Percentiles rank a stretch among this genome's conserved stretches.
These are phyloP conservation scores for Cyclotella sp. DNA, from an alignment of 108 stramenopile species.

Conservation along the genomic window DNA sequence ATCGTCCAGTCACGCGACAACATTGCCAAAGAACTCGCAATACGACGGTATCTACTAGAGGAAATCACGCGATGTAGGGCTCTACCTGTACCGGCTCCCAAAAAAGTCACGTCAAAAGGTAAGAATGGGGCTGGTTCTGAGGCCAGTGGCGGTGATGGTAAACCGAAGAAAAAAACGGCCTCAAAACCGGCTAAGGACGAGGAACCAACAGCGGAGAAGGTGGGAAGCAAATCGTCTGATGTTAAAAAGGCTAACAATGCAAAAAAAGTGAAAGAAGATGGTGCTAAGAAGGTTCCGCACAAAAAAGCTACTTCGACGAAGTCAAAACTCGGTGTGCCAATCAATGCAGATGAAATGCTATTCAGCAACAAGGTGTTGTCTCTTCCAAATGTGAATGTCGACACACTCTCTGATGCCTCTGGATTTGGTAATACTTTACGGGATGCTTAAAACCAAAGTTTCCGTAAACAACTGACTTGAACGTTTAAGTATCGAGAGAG, in stretches of 20 bases:
- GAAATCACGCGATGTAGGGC: conserved; percentile 56
- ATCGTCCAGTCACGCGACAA: conserved; percentile 65
- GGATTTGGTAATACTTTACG: neutral
- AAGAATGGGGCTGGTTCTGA: conserved; percentile 25
- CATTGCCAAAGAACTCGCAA: conserved; percentile 62
- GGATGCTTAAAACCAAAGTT: no score
- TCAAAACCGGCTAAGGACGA: neutral
- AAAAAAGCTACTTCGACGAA: neutral
- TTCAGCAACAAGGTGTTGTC: neutral
- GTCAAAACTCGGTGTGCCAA: neutral
- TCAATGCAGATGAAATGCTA: neutral
- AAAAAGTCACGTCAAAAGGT: conserved; percentile 5
- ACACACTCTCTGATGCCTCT: neutral
- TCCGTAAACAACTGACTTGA: no score
- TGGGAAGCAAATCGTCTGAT: neutral
- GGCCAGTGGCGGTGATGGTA: neutral
- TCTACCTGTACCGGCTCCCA: neutral
- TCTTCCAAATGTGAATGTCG: neutral
- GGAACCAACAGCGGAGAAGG: neutral
- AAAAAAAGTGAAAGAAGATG: neutral
- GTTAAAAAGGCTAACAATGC: neutral
- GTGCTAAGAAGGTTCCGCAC: conserved; percentile 1
- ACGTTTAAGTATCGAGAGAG: no score
- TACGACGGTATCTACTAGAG: conserved; percentile 72
- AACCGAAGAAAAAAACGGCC: neutral